Evolutionary conservation across 1,284 basidiomycete species (phyloP), one percentile per base, ranked within the genome.

Genomic region (Ustilago hordei): DNA sequence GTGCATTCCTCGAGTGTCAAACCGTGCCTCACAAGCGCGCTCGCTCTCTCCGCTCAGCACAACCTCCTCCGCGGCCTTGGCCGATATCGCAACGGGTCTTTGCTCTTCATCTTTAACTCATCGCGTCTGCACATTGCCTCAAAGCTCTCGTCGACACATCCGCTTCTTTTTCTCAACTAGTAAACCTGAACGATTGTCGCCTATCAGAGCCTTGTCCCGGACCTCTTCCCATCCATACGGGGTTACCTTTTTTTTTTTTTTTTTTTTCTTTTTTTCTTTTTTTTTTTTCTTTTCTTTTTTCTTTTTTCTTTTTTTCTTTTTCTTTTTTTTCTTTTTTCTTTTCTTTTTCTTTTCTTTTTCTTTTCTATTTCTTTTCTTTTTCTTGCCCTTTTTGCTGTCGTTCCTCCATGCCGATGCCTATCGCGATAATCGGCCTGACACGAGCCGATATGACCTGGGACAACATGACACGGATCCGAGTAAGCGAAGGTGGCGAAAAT

Each of bases 1-100:
- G 72, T 63, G 72, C 72, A 75, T 69, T 45, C 59, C 72, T 75
- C 67, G 68, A 75, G 73, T 70, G 73, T 75, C 73, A 75, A 75
- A 75, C 63, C 55, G 53, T 61, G 61, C 60, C 55, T 57, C 56
- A 55, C 41, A 52, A 23, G 39, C 61, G 36, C 55, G 50, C 57
- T 54, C 39, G 36, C 47, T 19, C 41, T 47, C 32, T 50, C 15
- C n/a, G 7, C 50, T n/a, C 34, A 13, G 9, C 13, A 23, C 50
- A 8, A 12, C 32, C 50, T 32, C 23, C 50, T 53, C 50, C 32
- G 34, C 34, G 31, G 50, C 15, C 32, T 53, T 48, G n/a, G 48
- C 48, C 28, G 48, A 50, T 50, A 31, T 32, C 45, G 45, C 19
- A 23, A 7, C n/a, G 23, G 45, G 7, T 28, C 45, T 15, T 11